Conservation (phyloP, 495 filamentous ascomycete genomes). For the Cercophora scortea region DNA sequence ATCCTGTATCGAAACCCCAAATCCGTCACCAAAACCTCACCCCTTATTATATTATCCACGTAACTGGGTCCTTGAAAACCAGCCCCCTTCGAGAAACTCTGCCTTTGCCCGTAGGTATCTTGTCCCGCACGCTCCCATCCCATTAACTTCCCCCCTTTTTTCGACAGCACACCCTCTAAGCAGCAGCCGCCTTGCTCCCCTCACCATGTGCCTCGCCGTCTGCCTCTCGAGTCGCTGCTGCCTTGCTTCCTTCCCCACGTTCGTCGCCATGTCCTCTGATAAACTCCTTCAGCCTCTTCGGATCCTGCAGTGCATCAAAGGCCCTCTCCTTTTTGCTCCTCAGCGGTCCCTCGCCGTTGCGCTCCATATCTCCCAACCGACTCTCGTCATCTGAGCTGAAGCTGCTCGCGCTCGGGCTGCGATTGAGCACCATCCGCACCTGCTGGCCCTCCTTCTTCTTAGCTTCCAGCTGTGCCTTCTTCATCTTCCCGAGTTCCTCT, state of each 20-base stretch:
- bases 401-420: constrained; percentile 41
- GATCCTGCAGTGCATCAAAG: constrained; percentile 35
- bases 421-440: constrained; percentile 60
- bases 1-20: too few relatives aligned
- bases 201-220: too few relatives aligned
- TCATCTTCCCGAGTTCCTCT: constrained; percentile 49
- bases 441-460: constrained; percentile 55
- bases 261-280: not conserved
- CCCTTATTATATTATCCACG: too few relatives aligned
- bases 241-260: not conserved
- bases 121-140: too few relatives aligned
- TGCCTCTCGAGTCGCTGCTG: too few relatives aligned
- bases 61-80: too few relatives aligned
- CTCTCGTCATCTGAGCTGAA: constrained; percentile 73
- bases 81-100: too few relatives aligned
- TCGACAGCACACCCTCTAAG: too few relatives aligned
- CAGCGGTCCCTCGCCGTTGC: constrained; percentile 9
- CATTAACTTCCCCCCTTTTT: too few relatives aligned
- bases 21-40: too few relatives aligned
- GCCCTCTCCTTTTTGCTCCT: constrained; percentile 38
- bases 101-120: too few relatives aligned
- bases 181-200: too few relatives aligned
- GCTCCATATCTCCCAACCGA: constrained; percentile 51
- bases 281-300: constrained; percentile 22
- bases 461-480: constrained; percentile 35